These are phyloP conservation scores for Rusavskia elegans DNA, from an alignment of 495 filamentous ascomycete species.

Conservation along the genomic window DNA sequence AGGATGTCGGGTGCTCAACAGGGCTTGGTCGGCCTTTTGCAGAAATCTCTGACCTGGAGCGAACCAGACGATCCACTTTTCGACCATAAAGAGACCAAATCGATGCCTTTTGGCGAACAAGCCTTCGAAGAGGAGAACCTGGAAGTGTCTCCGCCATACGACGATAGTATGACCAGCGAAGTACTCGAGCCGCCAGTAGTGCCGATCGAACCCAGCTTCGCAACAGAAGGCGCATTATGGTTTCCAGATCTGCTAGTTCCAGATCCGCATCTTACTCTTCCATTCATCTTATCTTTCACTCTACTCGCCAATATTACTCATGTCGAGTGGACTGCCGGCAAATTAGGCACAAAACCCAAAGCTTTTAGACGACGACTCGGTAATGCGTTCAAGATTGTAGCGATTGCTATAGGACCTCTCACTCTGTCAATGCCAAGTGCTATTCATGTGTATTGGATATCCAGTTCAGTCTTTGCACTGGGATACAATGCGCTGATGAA, in stretches of 20 bases:
- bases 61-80: not conserved
- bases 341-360: conserved; percentile 1
- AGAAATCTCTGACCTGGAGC: not conserved
- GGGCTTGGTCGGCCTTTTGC: conserved; percentile 33
- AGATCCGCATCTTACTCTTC: conserved; percentile 55
- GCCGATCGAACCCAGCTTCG: conserved; percentile 38
- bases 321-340: conserved; percentile 8
- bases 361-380: conserved; percentile 11
- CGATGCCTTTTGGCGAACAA: not conserved
- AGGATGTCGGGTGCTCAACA: conserved; percentile 40
- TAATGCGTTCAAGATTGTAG: conserved; percentile 21
- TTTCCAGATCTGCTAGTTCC: conserved; percentile 57
- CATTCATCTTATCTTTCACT: conserved; percentile 35
- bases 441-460: conserved; percentile 59
- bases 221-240: conserved; percentile 63
- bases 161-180: not conserved
- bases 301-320: conserved; percentile 27
- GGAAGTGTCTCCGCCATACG: not conserved
- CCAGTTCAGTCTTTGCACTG: conserved; percentile 13
- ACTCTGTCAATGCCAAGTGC: conserved; percentile 40
- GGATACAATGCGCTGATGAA: not conserved
- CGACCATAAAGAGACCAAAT: not conserved
- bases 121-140: not conserved
- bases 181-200: conserved; percentile 1
- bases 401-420: conserved; percentile 27